phyloP scores from a whole-genome alignment of 495 filamentous ascomycete species.

The Lasiosphaeria ovina region DNA sequence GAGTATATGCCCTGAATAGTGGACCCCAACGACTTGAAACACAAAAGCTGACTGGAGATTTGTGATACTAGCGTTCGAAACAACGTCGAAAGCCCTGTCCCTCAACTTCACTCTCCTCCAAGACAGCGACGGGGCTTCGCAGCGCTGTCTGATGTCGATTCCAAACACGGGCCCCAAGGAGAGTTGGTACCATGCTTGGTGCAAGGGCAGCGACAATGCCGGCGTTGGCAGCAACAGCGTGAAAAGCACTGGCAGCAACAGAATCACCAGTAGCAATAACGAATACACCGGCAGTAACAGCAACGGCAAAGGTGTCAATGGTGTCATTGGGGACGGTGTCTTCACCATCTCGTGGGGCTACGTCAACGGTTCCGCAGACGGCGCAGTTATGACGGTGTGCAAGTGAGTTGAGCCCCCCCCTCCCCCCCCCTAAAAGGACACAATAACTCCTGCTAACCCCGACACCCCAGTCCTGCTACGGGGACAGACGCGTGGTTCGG shows the following conservation, averaged over 20 bases:
- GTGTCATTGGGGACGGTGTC: not conserved
- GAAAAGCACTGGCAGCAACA: no score
- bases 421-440: not conserved
- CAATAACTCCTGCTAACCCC: not conserved
- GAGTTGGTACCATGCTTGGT: not conserved
- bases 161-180: not conserved
- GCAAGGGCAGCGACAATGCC: not conserved
- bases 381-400: constrained; percentile 29
- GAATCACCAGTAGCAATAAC: no score
- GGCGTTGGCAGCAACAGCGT: no score
- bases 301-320: no score
- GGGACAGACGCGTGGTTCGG: not conserved
- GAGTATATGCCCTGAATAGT: not conserved
- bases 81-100: no score
- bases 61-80: no score
- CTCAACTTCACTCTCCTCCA: no score
- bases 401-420: constrained; percentile 10
- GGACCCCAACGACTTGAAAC: not conserved
- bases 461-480: not conserved
- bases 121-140: no score
- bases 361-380: constrained; percentile 11
- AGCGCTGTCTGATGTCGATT: not conserved
- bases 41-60: no score
- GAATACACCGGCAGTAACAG: no score
- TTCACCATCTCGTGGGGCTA: constrained; percentile 28